Evolutionary conservation across 371 early-diverging fungal species (phyloP), one percentile per base, ranked within the genome.

Genomic region (Polyrhizophydium stewartii): DNA sequence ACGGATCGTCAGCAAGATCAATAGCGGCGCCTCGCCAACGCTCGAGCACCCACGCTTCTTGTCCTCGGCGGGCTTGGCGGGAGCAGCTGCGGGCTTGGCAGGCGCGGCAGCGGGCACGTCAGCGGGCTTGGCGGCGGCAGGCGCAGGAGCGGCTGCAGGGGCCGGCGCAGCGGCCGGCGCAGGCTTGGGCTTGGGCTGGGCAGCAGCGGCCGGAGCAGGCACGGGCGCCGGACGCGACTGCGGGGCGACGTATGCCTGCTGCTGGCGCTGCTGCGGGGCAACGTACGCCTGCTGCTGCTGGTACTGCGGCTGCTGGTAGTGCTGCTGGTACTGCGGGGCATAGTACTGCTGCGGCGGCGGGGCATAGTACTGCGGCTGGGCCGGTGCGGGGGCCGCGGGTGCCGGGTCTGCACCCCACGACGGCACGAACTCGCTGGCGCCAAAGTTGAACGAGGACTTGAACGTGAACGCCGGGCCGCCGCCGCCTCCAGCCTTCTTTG

Each of bases 341-440:
- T 62, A 61, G 56, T 63, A 55, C 59, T 55, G 58, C 56, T 68
- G 62, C 57, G 63, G 58, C 19, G 52, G 52, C 22, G 19, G 30
- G 41, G 35, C 40, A 41, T 31, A 45, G 57, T 55, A 55, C 10
- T 7, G 21, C 51, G 47, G 59, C 33, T 59, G 56, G 58, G 25
- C 28, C n/a, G 51, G 58, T 13, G 58, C 10, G 5, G 59, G 37
- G 17, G 49, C 49, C 28, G 30, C 61, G 16, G 56, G 67, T 28
- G 27, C 61, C 5, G 61, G 16, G 0, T 52, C 45, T 2, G n/a
- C 19, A 17, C 59, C 62, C 63, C 63, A 73, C 37, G 62, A 56
- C 21, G 73, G 73, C 21, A 73, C 73, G 28, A 73, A 73, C 61
- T 69, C 73, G 17, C 59, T 37, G 19, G 73, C 73, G 31, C 65